These are phyloP conservation scores for Acanthochlamys bracteata DNA, from an alignment of 106 monocot genomes.

Conservation along the genomic window DNA sequence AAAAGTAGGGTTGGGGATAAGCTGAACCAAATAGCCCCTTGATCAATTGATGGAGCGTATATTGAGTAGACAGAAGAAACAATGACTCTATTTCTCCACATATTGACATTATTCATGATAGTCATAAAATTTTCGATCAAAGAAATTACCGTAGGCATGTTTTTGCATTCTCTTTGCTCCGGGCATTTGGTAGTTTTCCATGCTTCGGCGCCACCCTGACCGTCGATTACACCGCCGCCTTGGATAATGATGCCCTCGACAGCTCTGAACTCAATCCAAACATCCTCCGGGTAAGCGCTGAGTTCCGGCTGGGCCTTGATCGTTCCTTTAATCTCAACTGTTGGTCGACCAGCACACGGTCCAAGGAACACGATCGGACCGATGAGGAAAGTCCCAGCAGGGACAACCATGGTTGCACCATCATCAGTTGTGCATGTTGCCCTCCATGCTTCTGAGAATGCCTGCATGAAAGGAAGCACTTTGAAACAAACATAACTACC, in stretches of 20 bases:
- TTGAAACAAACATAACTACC: background rate
- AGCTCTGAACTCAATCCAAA: slow-evolving; percentile 24
- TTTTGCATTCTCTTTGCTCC: background rate
- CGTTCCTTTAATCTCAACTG: slow-evolving; percentile 12
- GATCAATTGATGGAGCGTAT: no score
- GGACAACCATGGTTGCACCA: slow-evolving; percentile 6
- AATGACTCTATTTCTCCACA: no score
- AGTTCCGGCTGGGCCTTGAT: slow-evolving; percentile 11
- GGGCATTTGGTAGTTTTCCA: slow-evolving; percentile 12
- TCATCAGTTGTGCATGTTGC: slow-evolving; percentile 6
- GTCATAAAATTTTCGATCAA: background rate
- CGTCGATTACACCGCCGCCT: slow-evolving; percentile 26
- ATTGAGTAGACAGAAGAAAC: no score
- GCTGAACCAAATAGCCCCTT: no score
- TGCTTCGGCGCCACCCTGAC: slow-evolving; percentile 22
- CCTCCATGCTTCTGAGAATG: slow-evolving; percentile 27
- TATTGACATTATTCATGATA: no score
- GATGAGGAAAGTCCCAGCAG: slow-evolving; percentile 20
- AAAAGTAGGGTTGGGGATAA: no score
- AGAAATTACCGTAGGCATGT: slow-evolving; percentile 17
- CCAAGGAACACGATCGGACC: slow-evolving; percentile 20
- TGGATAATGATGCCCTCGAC: slow-evolving; percentile 8
- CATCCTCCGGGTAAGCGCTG: background rate
- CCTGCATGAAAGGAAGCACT: slow-evolving; percentile 1
- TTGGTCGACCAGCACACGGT: slow-evolving; percentile 12